Evolutionary conservation across 1,139 yeast genomes (phyloP).

Genomic region (Pichia sp.): DNA sequence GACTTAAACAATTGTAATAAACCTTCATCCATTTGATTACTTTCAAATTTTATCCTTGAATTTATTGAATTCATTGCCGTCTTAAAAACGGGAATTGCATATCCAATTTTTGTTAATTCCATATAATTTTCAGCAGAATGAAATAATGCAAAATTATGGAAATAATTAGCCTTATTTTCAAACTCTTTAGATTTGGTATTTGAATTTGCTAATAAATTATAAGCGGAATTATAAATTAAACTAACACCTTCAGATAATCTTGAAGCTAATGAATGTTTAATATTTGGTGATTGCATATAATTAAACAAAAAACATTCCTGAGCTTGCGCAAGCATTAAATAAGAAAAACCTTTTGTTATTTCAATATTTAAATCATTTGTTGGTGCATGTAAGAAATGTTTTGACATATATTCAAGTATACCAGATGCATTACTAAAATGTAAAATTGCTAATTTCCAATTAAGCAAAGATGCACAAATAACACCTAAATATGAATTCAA

Average conservation of each 20-base stretch:
- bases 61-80: not conserved
- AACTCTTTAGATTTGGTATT: constrained; percentile 18
- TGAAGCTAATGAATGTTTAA: constrained; percentile 61
- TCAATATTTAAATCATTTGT: constrained; percentile 69
- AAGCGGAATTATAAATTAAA: constrained; percentile 48
- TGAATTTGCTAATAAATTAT: constrained; percentile 29
- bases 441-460: constrained; percentile 54
- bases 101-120: constrained; percentile 56
- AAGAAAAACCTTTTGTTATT: constrained; percentile 57
- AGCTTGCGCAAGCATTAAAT: constrained; percentile 75
- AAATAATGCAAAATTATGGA: constrained; percentile 43
- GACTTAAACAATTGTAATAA: constrained; percentile 7
- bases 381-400: constrained; percentile 87
- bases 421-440: constrained; percentile 76
- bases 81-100: constrained; percentile 51
- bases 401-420: constrained; percentile 61
- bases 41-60: not conserved
- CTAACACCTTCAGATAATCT: constrained; percentile 64
- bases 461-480: constrained; percentile 33
- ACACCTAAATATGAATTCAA: constrained; percentile 44
- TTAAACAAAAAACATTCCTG: constrained; percentile 76
- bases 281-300: constrained; percentile 40
- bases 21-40: constrained; percentile 1
- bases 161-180: constrained; percentile 39
- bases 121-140: constrained; percentile 49